These are phyloP conservation scores for Kodamaea lidongshanica DNA, from an alignment of 805 yeast species.

Conservation along the genomic window DNA sequence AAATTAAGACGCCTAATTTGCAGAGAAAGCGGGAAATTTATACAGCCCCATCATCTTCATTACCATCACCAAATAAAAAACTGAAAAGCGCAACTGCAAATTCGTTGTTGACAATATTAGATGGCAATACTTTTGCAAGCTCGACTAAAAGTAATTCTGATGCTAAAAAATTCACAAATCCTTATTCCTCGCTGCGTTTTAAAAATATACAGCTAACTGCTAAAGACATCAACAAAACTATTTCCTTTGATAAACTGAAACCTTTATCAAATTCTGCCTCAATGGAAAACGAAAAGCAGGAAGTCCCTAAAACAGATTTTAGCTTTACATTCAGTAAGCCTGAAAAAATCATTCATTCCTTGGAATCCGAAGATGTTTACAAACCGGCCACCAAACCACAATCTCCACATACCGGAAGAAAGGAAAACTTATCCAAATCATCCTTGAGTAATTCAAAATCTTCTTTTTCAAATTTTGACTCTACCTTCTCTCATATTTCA, in stretches of 20 bases:
- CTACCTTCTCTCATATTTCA: too few relatives aligned
- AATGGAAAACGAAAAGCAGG: not conserved
- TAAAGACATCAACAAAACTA: conserved; percentile 32
- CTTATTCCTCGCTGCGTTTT: conserved; percentile 9
- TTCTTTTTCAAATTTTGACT: too few relatives aligned
- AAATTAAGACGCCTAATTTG: conserved; percentile 29
- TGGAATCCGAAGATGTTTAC: too few relatives aligned
- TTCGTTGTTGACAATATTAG: conserved; percentile 33
- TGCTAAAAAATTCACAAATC: conserved; percentile 9
- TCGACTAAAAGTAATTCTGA: not conserved
- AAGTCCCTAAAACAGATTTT: not conserved
- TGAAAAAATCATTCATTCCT: too few relatives aligned
- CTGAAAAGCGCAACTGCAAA: conserved; percentile 33
- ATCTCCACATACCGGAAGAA: too few relatives aligned
- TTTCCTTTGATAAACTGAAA: conserved; percentile 28
- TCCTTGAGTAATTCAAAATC: too few relatives aligned
- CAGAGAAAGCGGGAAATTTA: conserved; percentile 10
- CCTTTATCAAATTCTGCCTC: conserved; percentile 13
- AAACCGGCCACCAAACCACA: too few relatives aligned
- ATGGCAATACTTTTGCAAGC: conserved; percentile 14
- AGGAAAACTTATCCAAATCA: too few relatives aligned
- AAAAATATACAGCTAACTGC: conserved; percentile 18
- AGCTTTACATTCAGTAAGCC: not conserved
- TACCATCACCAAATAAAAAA: too few relatives aligned
- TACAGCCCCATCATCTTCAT: conserved; percentile 1